These are phyloP conservation scores for Chrysosporium keratinophilum DNA, from an alignment of 2,329 filamentous ascomycete genomes.

Conservation along the genomic window DNA sequence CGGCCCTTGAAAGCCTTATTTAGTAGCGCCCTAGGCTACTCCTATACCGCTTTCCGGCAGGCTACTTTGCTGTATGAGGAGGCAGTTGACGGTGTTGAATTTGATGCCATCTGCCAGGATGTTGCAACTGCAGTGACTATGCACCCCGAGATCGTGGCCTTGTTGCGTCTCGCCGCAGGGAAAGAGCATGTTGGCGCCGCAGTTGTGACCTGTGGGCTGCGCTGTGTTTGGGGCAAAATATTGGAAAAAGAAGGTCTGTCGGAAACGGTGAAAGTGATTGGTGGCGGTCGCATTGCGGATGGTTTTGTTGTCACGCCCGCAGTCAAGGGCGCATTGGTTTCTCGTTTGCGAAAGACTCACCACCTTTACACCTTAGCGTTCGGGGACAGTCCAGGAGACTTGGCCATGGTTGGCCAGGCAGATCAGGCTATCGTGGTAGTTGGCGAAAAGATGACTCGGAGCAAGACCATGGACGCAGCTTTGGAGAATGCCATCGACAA, in stretches of 20 bases:
- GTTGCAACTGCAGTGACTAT: constrained; percentile 38
- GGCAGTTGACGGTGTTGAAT: constrained; percentile 27
- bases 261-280: constrained; percentile 42
- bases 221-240: constrained; percentile 47
- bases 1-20: constrained; percentile 39
- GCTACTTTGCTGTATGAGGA: constrained; percentile 46
- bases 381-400: constrained; percentile 50
- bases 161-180: constrained; percentile 32
- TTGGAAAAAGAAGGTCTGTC: constrained; percentile 37
- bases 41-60: constrained; percentile 47
- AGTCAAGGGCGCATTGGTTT: constrained; percentile 43
- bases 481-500: constrained; percentile 37
- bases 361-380: constrained; percentile 44
- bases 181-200: constrained; percentile 37
- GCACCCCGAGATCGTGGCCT: constrained; percentile 38
- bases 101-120: constrained; percentile 37
- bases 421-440: constrained; percentile 48
- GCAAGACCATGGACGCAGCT: constrained; percentile 43
- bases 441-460: constrained; percentile 39
- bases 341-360: constrained; percentile 28
- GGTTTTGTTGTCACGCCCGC: constrained; percentile 42
- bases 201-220: constrained; percentile 47
- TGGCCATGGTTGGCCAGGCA: constrained; percentile 47
- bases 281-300: constrained; percentile 40
- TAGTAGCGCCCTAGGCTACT: constrained; percentile 39